Evolutionary conservation across 768 basidiomycete genomes (phyloP).

Genomic region (Hericium rajendrae): DNA sequence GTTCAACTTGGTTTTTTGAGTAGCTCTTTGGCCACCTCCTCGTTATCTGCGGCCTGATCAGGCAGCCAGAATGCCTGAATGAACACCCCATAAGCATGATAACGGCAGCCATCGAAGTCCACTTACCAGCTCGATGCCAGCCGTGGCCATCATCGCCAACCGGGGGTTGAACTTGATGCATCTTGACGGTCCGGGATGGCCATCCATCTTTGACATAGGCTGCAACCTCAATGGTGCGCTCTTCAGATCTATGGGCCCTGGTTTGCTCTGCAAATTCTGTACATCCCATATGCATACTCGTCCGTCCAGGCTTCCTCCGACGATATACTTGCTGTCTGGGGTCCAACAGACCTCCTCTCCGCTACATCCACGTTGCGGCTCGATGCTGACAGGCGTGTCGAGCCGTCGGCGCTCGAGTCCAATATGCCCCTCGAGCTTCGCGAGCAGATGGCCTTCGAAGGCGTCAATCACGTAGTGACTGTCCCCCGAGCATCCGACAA

Average conservation of each 20-base stretch:
- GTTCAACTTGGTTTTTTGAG: conserved; percentile 38
- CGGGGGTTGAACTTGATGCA: conserved; percentile 89
- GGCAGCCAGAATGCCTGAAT: conserved; percentile 55
- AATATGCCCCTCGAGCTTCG: conserved; percentile 75
- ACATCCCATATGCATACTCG: conserved; percentile 84
- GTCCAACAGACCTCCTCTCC: conserved; percentile 95
- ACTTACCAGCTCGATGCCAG: conserved; percentile 74
- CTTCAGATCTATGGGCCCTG: conserved; percentile 47
- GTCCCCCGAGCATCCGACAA: conserved; percentile 87
- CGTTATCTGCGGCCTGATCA: conserved; percentile 56
- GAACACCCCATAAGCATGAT: conserved; percentile 2
- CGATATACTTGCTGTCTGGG: conserved; percentile 84
- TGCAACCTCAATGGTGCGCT: conserved; percentile 40
- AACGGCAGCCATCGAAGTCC: conserved; percentile 1
- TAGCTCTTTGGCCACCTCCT: conserved; percentile 62
- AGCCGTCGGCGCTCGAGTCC: conserved; percentile 67
- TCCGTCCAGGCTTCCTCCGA: conserved; percentile 82
- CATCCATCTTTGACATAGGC: conserved; percentile 50
- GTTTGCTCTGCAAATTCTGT: conserved; percentile 43
- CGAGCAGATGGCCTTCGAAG: conserved; percentile 75
- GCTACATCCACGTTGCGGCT: conserved; percentile 69
- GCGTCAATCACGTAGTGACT: conserved; percentile 92
- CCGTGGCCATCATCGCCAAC: conserved; percentile 78
- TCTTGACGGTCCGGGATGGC: conserved; percentile 75
- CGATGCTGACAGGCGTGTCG: conserved; percentile 41